phyloP scores from a whole-genome alignment of 352 stramenopile genomes.

The Phytophthora cryptogea region DNA sequence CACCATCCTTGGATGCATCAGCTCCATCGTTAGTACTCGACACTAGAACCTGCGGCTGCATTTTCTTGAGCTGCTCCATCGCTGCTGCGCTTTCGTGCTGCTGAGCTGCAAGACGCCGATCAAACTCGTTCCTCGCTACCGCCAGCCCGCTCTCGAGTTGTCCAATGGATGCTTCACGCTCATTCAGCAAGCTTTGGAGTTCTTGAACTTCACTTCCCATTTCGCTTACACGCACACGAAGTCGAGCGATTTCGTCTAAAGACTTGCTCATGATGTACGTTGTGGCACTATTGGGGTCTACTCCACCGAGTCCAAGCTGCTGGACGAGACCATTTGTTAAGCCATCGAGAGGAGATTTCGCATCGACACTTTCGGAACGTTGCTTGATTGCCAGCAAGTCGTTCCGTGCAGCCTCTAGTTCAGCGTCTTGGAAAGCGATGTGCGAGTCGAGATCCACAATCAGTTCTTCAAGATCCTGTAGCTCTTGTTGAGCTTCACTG shows the following conservation, averaged over 20 bases:
- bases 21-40: constrained; percentile 7
- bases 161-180: constrained; percentile 50
- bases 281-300: constrained; percentile 2
- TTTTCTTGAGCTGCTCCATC: constrained; percentile 42
- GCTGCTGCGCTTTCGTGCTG: constrained; percentile 45
- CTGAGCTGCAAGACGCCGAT: constrained; percentile 61
- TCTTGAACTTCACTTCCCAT: constrained; percentile 45
- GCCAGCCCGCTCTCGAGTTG: constrained; percentile 69
- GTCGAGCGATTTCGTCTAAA: constrained; percentile 54
- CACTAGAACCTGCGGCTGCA: constrained; percentile 41
- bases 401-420: constrained; percentile 56
- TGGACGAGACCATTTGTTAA: constrained; percentile 37
- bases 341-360: constrained; percentile 54
- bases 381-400: constrained; percentile 60
- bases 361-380: constrained; percentile 32
- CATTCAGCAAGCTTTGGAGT: constrained; percentile 41
- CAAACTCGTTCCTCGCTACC: constrained; percentile 74
- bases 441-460: constrained; percentile 82
- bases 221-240: constrained; percentile 52
- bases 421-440: constrained; percentile 81
- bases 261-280: constrained; percentile 49
- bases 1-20: constrained; percentile 34
- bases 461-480: constrained; percentile 71
- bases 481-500: constrained; percentile 65
- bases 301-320: constrained; percentile 26